Base-by-base conservation (phyloP, 306 rosid genomes). In the Lotus japonicus region DNA sequence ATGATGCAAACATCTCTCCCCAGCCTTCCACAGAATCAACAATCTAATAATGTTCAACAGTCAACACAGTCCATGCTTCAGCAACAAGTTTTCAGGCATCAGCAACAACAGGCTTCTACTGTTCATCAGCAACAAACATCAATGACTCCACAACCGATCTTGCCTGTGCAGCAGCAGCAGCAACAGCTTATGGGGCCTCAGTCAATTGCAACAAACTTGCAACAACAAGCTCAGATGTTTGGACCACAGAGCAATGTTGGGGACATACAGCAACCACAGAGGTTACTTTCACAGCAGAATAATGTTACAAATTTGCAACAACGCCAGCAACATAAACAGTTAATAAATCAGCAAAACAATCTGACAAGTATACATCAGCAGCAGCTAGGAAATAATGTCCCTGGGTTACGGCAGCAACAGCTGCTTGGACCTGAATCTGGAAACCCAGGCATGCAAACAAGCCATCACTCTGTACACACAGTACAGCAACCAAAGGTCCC, bases 11-110 rank as follows among this genome's bases (percentile, higher is more conserved):
- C 87, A 5, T 63, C 92, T 21, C 75, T 76, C 16, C 63, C 95
- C 5, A 79, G 77, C 82, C 86, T 80, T 67, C 90, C 84, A 84
- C 98, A 78, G 78, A 86, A 77, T 82, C 98, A 87, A 56, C 89
- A 84, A 73, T 46, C 92, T 68, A 67, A 80, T 49, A 80, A 61
- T 71, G 76, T 80, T 82, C 98, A 86, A 67, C 96, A 90, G 72
- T 46, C 91, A 65, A 23, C 88, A 48, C 92, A 83, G 46, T 55
- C 92, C 76, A 88, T 83, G 82, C 85, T 85, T 68, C 98, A 88
- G 77, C 98, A 88, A 64, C 88, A 90, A 75, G 86, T 82, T 81
- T 87, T 86, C 18, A 81, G 97, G 80, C 95, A 86, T 69, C 83
- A 77, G 64, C 84, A 86, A 61, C 96, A 83, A 73, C 96, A 83